Conservation (phyloP, 805 yeast species). For the Ogataea methanolica region DNA sequence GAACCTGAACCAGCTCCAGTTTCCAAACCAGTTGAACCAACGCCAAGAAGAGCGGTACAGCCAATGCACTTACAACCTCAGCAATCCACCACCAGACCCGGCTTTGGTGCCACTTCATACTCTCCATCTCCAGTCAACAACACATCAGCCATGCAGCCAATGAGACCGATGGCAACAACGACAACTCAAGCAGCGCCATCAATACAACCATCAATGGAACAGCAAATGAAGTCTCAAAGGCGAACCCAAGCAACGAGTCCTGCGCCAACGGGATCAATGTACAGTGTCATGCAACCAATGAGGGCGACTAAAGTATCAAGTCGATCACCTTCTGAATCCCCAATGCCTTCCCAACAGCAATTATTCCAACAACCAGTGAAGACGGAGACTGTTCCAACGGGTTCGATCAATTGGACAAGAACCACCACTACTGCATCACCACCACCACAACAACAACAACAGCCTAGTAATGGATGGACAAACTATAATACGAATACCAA, state of each 20-base stretch:
- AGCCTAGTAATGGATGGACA: not conserved
- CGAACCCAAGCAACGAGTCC: not conserved
- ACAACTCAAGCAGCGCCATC: too few species aligned
- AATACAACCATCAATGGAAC: too few species aligned
- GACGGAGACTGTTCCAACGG: not conserved
- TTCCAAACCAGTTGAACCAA: not conserved
- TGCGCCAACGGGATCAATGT: constrained; percentile 1
- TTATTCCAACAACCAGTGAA: not conserved
- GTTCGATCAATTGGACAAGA: not conserved
- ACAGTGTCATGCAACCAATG: constrained; percentile 22
- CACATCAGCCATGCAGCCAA: not conserved
- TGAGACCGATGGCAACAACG: not conserved
- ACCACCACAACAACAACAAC: not conserved
- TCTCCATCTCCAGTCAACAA: not conserved
- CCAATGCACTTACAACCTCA: constrained; percentile 1
- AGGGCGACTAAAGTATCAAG: constrained; percentile 10
- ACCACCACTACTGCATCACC: not conserved
- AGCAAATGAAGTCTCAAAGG: too few species aligned
- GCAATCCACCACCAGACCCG: not conserved
- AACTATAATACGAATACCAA: not conserved
- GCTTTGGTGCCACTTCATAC: not conserved
- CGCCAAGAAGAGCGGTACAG: not conserved
- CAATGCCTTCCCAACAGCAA: constrained; percentile 1
- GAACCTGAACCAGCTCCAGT: not conserved
- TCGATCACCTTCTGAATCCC: constrained; percentile 6